A percentile compares a stretch with the other conserved stretches of the same genome.
Conservation (phyloP, 1,284 basidiomycete species). For the Pascua guehoae region DNA sequence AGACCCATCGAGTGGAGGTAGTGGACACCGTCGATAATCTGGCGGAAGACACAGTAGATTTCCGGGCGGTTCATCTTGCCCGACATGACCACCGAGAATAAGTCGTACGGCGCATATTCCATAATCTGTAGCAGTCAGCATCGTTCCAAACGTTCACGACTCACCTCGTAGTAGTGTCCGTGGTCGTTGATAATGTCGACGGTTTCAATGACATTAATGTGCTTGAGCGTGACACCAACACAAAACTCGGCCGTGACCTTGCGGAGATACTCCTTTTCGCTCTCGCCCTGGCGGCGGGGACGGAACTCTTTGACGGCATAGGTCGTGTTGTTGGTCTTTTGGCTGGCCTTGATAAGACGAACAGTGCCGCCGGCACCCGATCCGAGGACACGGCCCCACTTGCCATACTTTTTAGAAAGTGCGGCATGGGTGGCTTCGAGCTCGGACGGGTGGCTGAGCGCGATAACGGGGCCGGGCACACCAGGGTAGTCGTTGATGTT, state of each 20-base stretch:
- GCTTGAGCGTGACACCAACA: slow-evolving; percentile 89
- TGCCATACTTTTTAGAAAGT: slow-evolving; percentile 96
- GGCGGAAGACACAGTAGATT: slow-evolving; percentile 98
- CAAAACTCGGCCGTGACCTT: slow-evolving; percentile 99
- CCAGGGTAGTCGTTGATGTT: slow-evolving; percentile 42
- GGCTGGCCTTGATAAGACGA: slow-evolving; percentile 81
- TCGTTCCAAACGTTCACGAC: slow-evolving; percentile 25
- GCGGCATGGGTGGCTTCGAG: slow-evolving; percentile 84
- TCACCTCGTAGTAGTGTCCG: slow-evolving; percentile 95
- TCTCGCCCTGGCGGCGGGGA: slow-evolving; percentile 79
- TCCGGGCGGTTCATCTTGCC: slow-evolving; percentile 97
- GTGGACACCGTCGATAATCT: slow-evolving; percentile 96
- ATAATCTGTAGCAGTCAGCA: slow-evolving; percentile 66
- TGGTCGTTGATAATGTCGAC: slow-evolving; percentile 98
- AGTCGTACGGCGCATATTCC: slow-evolving; percentile 98
- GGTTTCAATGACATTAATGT: slow-evolving; percentile 96
- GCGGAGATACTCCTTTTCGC: slow-evolving; percentile 96
- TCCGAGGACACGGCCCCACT: slow-evolving; percentile 94
- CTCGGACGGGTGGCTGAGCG: slow-evolving; percentile 51
- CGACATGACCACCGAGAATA: slow-evolving; percentile 99
- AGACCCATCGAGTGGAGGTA: slow-evolving; percentile 97
- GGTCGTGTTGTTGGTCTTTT: slow-evolving; percentile 72
- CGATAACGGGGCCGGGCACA: slow-evolving; percentile 45
- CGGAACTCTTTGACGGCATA: slow-evolving; percentile 99
- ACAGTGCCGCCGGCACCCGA: slow-evolving; percentile 97